phyloP scores from a whole-genome alignment of 2,329 filamentous ascomycete species.

The Trichoderma atroviride region DNA sequence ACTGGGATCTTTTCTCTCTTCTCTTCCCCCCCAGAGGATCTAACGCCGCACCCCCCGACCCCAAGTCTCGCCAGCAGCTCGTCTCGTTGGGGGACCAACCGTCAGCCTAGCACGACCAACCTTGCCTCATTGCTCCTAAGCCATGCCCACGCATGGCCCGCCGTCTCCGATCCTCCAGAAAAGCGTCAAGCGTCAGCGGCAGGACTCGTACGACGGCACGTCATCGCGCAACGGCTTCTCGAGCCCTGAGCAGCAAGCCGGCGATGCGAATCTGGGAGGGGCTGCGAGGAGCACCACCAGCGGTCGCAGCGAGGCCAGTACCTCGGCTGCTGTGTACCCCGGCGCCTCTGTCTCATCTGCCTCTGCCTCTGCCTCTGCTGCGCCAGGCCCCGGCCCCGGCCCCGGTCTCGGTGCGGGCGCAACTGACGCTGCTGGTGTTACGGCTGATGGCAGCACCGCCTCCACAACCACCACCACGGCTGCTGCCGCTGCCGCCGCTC shows the following conservation, averaged over 20 bases:
- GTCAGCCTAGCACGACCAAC: conserved; percentile 12
- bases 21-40: conserved; percentile 1
- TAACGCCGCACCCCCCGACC: conserved; percentile 13
- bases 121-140: conserved; percentile 4
- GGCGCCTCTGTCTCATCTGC: conserved; percentile 21
- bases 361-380: conserved; percentile 35
- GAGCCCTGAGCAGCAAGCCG: conserved; percentile 40
- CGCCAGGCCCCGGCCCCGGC: conserved; percentile 57
- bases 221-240: conserved; percentile 41
- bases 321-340: conserved; percentile 15
- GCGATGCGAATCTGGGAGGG: conserved; percentile 23
- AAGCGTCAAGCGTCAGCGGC: conserved; percentile 56
- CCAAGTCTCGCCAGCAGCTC: conserved; percentile 11
- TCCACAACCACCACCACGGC: conserved; percentile 9
- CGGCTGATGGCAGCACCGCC: not conserved
- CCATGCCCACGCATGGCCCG: conserved; percentile 45
- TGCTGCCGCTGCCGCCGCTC: conserved; percentile 30
- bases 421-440: conserved; percentile 26
- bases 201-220: conserved; percentile 54
- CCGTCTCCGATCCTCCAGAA: conserved; percentile 55
- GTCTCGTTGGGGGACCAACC: conserved; percentile 5
- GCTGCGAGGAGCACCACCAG: conserved; percentile 13
- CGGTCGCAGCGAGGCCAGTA: conserved; percentile 11
- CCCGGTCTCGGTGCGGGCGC: conserved; percentile 56
- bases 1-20: not conserved